Conservation (phyloP, 2,329 filamentous ascomycete genomes). For the Microcyclospora tardicrescens region DNA sequence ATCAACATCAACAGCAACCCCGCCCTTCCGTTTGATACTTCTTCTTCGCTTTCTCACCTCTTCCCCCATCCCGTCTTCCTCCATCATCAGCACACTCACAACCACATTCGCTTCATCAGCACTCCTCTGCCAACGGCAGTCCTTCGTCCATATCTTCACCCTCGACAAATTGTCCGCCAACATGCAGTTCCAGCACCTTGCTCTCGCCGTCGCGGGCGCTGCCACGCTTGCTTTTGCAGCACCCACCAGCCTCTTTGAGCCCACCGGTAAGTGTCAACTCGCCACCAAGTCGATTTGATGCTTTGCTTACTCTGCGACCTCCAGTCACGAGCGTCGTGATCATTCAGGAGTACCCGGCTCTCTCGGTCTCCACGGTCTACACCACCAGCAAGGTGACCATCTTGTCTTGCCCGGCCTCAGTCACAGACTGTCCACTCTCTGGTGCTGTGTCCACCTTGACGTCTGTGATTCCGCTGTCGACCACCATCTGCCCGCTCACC, state of each 20-base stretch:
- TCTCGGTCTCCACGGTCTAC: slow-evolving; percentile 30
- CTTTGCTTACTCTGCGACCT: too few relatives aligned
- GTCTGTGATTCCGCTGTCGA: slow-evolving; percentile 27
- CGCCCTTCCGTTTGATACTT: too few relatives aligned
- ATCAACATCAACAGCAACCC: too few relatives aligned
- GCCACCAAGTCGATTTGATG: too few relatives aligned
- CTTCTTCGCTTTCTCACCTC: too few relatives aligned
- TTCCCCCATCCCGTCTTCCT: too few relatives aligned
- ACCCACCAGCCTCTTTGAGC: background rate
- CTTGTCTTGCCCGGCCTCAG: slow-evolving; percentile 26
- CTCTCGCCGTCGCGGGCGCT: slow-evolving; percentile 2
- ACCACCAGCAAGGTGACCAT: slow-evolving; percentile 32
- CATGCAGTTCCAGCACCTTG: slow-evolving; percentile 5
- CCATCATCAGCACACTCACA: background rate
- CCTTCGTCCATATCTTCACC: too few relatives aligned
- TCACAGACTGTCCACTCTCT: slow-evolving; percentile 26
- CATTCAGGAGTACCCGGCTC: slow-evolving; percentile 20
- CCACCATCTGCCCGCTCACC: slow-evolving; percentile 32
- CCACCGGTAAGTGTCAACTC: too few relatives aligned
- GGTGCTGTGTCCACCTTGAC: slow-evolving; percentile 25
- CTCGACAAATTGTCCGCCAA: background rate
- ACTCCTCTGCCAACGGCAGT: background rate
- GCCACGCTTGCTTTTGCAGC: background rate
- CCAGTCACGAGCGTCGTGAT: slow-evolving; percentile 11
- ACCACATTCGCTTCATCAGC: background rate